These are phyloP conservation scores for Suillus fuscotomentosus DNA, from an alignment of 768 basidiomycete genomes.

Conservation along the genomic window DNA sequence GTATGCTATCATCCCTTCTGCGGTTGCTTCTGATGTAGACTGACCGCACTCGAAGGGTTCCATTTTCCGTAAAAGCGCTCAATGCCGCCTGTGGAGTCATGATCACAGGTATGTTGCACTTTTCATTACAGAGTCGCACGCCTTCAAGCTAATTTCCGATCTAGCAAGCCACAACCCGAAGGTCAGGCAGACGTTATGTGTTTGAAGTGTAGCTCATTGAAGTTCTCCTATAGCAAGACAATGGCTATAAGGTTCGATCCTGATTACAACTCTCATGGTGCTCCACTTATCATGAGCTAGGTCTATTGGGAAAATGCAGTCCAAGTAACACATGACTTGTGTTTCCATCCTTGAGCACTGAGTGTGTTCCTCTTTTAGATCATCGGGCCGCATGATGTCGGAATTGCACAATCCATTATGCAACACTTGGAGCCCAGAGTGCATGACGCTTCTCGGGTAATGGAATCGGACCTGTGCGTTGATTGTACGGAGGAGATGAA, in stretches of 20 bases:
- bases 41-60: constrained; percentile 53
- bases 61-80: constrained; percentile 67
- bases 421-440: constrained; percentile 54
- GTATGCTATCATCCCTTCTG: constrained; percentile 35
- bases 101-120: constrained; percentile 66
- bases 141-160: constrained; percentile 5
- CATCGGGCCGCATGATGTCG: constrained; percentile 78
- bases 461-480: constrained; percentile 43
- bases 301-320: constrained; percentile 91
- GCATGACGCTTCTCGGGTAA: constrained; percentile 38
- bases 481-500: constrained; percentile 62
- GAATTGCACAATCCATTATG: constrained; percentile 67
- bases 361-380: constrained; percentile 47
- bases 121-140: neutral
- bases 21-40: neutral
- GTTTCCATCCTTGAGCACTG: neutral
- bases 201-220: constrained; percentile 7
- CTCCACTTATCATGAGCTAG: constrained; percentile 33
- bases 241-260: constrained; percentile 74
- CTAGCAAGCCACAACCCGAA: constrained; percentile 88
- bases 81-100: constrained; percentile 82
- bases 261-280: neutral
- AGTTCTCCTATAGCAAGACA: constrained; percentile 58
- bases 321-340: constrained; percentile 46
- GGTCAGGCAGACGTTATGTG: constrained; percentile 35